Evolutionary conservation across 495 filamentous ascomycete genomes (phyloP).

Genomic region (Podospora pseudocomata): DNA sequence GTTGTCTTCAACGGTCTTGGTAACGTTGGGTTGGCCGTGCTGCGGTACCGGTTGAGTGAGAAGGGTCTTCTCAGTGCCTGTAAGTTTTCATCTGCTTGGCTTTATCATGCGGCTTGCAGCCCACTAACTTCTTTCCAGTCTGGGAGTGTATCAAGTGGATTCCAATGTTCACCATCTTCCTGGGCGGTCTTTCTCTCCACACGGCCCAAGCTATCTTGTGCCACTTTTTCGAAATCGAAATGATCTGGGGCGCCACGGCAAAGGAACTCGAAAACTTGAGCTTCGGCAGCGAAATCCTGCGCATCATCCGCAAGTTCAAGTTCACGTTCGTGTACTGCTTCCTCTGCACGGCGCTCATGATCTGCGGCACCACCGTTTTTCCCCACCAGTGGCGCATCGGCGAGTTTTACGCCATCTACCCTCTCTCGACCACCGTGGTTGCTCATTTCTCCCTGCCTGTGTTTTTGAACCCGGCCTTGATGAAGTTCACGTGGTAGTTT

Average conservation of each 20-base stretch:
- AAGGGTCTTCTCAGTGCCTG: conserved; percentile 50
- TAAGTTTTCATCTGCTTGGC: conserved; percentile 15
- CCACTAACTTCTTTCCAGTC: not conserved
- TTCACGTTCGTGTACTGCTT: conserved; percentile 66
- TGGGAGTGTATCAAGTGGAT: conserved; percentile 69
- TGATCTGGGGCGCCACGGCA: conserved; percentile 67
- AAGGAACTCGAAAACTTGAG: conserved; percentile 71
- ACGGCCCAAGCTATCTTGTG: conserved; percentile 61
- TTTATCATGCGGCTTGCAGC: not conserved
- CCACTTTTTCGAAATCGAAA: conserved; percentile 70
- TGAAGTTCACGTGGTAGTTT: conserved; percentile 72
- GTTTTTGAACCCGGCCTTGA: conserved; percentile 71
- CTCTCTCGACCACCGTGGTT: conserved; percentile 66
- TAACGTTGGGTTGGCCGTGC: conserved; percentile 59
- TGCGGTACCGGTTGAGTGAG: conserved; percentile 64
- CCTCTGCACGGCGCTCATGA: conserved; percentile 61
- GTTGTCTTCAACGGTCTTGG: conserved; percentile 63
- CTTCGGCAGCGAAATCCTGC: conserved; percentile 67
- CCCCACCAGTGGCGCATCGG: conserved; percentile 65
- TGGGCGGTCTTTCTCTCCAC: conserved; percentile 67
- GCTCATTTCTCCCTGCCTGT: conserved; percentile 70
- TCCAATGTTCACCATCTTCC: conserved; percentile 63
- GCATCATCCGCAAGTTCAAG: conserved; percentile 52
- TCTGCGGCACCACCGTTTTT: conserved; percentile 61
- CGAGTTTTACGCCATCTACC: conserved; percentile 76